Percentiles rank a stretch among this genome's conserved stretches.
phyloP scores from a whole-genome alignment of 495 filamentous ascomycete genomes.

The Aspergillus haitiensis region DNA sequence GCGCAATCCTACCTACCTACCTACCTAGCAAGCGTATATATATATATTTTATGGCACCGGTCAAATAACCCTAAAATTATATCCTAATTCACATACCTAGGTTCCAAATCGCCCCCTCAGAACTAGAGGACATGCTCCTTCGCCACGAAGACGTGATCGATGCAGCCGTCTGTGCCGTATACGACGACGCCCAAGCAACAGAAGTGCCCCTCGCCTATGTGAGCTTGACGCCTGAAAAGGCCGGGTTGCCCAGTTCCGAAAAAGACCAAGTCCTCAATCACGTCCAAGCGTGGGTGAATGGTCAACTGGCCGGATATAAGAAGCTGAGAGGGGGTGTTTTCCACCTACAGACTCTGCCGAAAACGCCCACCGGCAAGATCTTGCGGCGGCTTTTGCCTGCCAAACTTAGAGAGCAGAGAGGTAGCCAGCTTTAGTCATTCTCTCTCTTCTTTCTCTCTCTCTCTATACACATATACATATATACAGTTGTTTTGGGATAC shows the following conservation, averaged over 20 bases:
- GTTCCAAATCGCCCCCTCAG: constrained; percentile 78
- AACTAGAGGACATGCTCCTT: constrained; percentile 71
- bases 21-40: no score
- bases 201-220: constrained; percentile 78
- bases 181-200: constrained; percentile 60
- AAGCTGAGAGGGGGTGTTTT: constrained; percentile 27
- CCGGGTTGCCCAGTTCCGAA: constrained; percentile 39
- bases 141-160: constrained; percentile 66
- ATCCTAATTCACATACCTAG: constrained; percentile 25
- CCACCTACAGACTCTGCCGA: constrained; percentile 24
- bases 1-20: no score
- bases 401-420: constrained; percentile 19
- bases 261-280: constrained; percentile 31
- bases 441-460: background rate
- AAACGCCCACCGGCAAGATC: constrained; percentile 28
- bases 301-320: constrained; percentile 25
- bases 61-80: no score
- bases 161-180: constrained; percentile 69
- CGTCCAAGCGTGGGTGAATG: constrained; percentile 23
- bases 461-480: no score
- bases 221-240: constrained; percentile 35
- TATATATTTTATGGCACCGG: background rate
- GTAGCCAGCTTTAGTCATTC: constrained; percentile 8
- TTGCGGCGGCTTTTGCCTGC: constrained; percentile 22
- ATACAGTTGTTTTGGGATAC: no score